phyloP scores from a whole-genome alignment of 371 early-diverging fungal species.

The Apophysomyces ossiformis region DNA sequence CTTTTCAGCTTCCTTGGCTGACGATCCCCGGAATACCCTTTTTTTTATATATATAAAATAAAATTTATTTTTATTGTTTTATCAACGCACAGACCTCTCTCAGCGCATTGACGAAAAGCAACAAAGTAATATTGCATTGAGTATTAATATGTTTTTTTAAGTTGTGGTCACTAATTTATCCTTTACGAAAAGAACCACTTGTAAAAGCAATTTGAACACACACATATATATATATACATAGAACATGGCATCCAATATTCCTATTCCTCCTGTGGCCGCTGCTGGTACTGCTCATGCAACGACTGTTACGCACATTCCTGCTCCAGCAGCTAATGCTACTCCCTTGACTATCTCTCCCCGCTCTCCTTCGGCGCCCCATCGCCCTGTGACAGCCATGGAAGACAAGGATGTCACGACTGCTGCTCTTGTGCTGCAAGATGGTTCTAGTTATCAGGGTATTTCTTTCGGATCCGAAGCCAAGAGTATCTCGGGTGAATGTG shows the following conservation, averaged over 20 bases:
- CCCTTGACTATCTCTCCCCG: constrained; percentile 42
- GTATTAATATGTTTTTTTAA: too few species aligned
- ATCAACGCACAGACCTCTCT: constrained; percentile 2
- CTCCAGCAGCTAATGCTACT: constrained; percentile 55
- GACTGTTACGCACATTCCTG: constrained; percentile 36
- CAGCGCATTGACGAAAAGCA: constrained; percentile 5
- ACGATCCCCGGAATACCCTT: constrained; percentile 47
- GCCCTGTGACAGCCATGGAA: constrained; percentile 61
- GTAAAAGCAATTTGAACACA: constrained; percentile 16
- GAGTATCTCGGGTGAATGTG: constrained; percentile 94
- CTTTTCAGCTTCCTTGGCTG: constrained; percentile 54
- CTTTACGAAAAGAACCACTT: background rate
- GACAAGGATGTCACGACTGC: constrained; percentile 61
- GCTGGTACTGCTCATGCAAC: constrained; percentile 40
- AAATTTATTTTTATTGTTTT: constrained; percentile 5
- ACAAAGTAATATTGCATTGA: background rate
- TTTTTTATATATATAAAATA: constrained; percentile 17
- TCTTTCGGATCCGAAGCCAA: constrained; percentile 92
- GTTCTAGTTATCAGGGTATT: constrained; percentile 84
- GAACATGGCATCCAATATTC: constrained; percentile 44
- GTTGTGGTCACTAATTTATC: constrained; percentile 8
- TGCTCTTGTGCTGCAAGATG: constrained; percentile 83
- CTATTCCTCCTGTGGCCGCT: constrained; percentile 46
- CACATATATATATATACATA: constrained; percentile 12
- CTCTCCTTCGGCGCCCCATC: constrained; percentile 52